Conservation (phyloP, 192 early-diverging fungal genomes). For the Coemansia sp. region DNA sequence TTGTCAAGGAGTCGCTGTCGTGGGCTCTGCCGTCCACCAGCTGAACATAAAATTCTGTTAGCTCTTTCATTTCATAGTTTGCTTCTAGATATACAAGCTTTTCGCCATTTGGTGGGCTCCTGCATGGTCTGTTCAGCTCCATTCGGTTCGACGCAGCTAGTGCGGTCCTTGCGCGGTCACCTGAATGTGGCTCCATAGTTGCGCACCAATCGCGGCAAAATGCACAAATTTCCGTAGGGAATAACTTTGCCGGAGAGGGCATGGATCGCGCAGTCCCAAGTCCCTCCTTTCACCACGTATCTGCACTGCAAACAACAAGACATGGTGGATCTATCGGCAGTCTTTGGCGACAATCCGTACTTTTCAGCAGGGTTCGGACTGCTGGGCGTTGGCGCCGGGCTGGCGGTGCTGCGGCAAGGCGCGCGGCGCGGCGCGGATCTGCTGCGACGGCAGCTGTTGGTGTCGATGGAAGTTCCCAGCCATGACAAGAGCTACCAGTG, state of each 20-base stretch:
- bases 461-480: conserved; percentile 89
- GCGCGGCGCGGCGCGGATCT: conserved; percentile 64
- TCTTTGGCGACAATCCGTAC: conserved; percentile 74
- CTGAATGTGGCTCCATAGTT: not conserved
- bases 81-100: no score
- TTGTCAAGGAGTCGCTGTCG: conserved; percentile 46
- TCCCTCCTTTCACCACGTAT: no score
- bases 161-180: not conserved
- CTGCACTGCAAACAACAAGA: no score
- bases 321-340: conserved; percentile 55
- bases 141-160: not conserved
- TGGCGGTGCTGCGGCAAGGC: conserved; percentile 74
- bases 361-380: conserved; percentile 94
- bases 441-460: conserved; percentile 72
- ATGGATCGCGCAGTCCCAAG: no score
- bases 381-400: conserved; percentile 78
- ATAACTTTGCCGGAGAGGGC: not conserved
- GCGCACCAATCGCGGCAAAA: not conserved
- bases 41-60: no score
- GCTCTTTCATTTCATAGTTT: no score
- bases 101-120: no score
- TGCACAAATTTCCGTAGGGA: not conserved
- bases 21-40: conserved; percentile 48
- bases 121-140: no score
- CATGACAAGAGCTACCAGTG: conserved; percentile 92